phyloP scores from a whole-genome alignment of 2,329 filamentous ascomycete species.

The Aspergillus carbonarius region DNA sequence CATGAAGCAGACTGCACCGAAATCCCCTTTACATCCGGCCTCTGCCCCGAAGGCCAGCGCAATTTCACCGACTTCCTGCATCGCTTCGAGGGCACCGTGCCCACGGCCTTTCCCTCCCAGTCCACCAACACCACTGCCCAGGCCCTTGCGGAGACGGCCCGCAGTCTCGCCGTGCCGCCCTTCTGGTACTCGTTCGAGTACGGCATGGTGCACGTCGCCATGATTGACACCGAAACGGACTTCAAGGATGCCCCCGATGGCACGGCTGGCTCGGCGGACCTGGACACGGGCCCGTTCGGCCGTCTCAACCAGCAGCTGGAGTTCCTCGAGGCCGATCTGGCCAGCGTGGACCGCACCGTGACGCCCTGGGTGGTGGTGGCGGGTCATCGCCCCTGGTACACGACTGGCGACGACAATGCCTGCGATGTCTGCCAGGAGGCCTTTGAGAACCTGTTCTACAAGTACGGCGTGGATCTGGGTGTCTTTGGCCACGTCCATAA shows the following conservation, averaged over 20 bases:
- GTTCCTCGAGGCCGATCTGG: conserved; percentile 57
- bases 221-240: conserved; percentile 60
- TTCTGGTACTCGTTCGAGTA: conserved; percentile 64
- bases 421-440: conserved; percentile 53
- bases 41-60: conserved; percentile 50
- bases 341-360: conserved; percentile 55
- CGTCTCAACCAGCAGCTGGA: conserved; percentile 50
- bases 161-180: conserved; percentile 49
- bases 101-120: conserved; percentile 51
- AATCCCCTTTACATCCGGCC: conserved; percentile 23
- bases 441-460: conserved; percentile 56
- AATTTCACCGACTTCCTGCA: conserved; percentile 63
- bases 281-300: conserved; percentile 55
- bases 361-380: conserved; percentile 56
- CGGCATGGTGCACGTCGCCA: conserved; percentile 55
- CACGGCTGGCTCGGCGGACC: conserved; percentile 39
- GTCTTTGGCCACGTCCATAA: conserved; percentile 61
- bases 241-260: conserved; percentile 53
- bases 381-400: conserved; percentile 53
- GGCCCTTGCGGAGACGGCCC: conserved; percentile 48
- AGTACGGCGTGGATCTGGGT: conserved; percentile 58
- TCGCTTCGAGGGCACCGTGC: conserved; percentile 56
- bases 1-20: conserved; percentile 56
- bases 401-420: conserved; percentile 24
- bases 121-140: conserved; percentile 46